A percentile compares a stretch with the other conserved stretches of the same genome.
Evolutionary conservation across 225 moss, liverwort and hornwort species (phyloP).

Genomic region (Polytrichum commune): DNA sequence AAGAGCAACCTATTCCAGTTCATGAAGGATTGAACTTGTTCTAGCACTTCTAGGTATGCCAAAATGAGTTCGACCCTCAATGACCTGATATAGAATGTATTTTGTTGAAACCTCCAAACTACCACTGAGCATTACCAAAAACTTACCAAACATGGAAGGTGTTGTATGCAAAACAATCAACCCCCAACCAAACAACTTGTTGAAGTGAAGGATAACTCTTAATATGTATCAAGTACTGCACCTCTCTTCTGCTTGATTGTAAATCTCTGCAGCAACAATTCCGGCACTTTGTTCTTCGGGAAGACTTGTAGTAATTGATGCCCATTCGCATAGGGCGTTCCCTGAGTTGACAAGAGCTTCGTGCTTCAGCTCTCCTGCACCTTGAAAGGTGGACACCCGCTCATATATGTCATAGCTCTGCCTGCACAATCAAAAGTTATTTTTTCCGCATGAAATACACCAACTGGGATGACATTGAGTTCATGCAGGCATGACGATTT

Average conservation of each 20-base stretch:
- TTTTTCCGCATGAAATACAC: slow-evolving; percentile 10
- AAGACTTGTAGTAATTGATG: slow-evolving; percentile 61
- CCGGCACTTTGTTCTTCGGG: slow-evolving; percentile 63
- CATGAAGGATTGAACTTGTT: no score
- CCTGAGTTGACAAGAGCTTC: slow-evolving; percentile 80
- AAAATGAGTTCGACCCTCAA: no score
- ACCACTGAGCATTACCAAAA: no score
- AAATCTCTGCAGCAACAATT: slow-evolving; percentile 44
- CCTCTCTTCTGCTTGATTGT: slow-evolving; percentile 67
- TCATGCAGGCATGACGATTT: no score
- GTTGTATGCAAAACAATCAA: no score
- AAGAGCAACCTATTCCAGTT: no score
- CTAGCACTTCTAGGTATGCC: no score
- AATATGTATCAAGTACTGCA: slow-evolving; percentile 11
- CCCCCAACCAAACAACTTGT: no score
- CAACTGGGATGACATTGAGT: neutral
- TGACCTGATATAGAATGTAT: no score
- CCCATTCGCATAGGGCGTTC: slow-evolving; percentile 78
- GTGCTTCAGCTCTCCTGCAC: slow-evolving; percentile 57
- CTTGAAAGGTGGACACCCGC: slow-evolving; percentile 58
- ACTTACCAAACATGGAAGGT: no score
- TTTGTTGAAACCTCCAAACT: no score
- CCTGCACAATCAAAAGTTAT: slow-evolving; percentile 43
- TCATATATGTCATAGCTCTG: slow-evolving; percentile 80
- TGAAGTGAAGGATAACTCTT: no score